phyloP scores from a whole-genome alignment of 2,329 filamentous ascomycete genomes.

The Microcyclosporella mali region DNA sequence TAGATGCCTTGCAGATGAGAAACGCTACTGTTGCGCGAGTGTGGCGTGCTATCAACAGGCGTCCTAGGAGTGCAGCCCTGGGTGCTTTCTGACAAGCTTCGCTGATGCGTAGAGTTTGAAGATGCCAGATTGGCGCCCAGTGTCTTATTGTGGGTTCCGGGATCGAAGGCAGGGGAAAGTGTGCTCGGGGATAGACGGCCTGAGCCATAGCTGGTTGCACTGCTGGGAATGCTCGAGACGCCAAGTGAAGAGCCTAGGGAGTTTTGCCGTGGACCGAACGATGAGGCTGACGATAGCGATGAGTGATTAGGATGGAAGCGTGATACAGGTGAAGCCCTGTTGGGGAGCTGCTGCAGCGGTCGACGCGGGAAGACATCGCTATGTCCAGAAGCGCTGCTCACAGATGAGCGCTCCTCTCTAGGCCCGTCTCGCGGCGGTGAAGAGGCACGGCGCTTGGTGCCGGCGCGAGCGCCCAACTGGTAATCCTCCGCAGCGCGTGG shows the following conservation, averaged over 20 bases:
- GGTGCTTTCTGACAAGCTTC: constrained; percentile 37
- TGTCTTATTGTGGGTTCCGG: constrained; percentile 49
- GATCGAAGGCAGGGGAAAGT: constrained; percentile 53
- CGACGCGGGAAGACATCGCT: constrained; percentile 50
- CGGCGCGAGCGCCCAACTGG: constrained; percentile 40
- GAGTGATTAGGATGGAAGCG: constrained; percentile 53
- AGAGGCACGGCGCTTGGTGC: constrained; percentile 59
- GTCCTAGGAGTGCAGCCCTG: constrained; percentile 39
- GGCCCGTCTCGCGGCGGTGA: constrained; percentile 54
- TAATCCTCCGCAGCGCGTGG: constrained; percentile 41
- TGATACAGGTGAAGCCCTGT: constrained; percentile 48
- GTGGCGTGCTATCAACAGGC: constrained; percentile 39
- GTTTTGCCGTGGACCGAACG: constrained; percentile 52
- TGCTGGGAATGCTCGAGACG: constrained; percentile 55
- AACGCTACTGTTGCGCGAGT: constrained; percentile 44
- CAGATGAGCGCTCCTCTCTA: constrained; percentile 41
- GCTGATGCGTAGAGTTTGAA: constrained; percentile 40
- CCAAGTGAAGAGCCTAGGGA: constrained; percentile 58
- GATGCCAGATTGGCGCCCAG: constrained; percentile 43
- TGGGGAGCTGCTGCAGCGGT: constrained; percentile 51
- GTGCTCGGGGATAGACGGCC: constrained; percentile 56
- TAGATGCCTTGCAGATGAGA: constrained; percentile 53
- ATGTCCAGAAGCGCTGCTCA: constrained; percentile 38
- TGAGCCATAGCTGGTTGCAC: constrained; percentile 59
- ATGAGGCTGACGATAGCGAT: constrained; percentile 62